Base-by-base conservation (phyloP, 345 rosid genomes). In the Diplotaxis tenuifolia region DNA sequence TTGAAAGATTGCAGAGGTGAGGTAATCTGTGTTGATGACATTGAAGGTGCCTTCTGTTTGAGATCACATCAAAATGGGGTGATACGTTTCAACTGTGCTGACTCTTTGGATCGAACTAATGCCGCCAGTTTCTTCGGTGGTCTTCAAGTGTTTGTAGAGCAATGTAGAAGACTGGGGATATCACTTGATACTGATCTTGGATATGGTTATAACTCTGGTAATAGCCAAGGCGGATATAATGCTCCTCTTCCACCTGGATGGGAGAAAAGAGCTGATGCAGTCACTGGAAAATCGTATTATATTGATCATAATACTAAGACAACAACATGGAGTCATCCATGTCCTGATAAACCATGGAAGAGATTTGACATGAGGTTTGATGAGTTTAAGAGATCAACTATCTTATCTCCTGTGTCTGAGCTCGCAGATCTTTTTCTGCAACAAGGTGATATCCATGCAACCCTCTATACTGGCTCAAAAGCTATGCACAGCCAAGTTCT, bases 401-500 rank as follows among this genome's bases (percentile, higher is more conserved):
- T 86, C 75, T 82, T 95, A 34, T 88, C 92, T 32, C 98, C 96
- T 23, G 88, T 95, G 18, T 83, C 96, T 70, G 90, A 86, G 84
- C 85, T 95, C 34, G 98, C 96, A 67, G 97, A 95, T 84, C 89
- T 95, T 80, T 95, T 95, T 71, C 84, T 95, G 76, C 88, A 92
- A 72, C 92, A 92, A 74, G 99, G 99, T 70, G 99, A 92, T 86
- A 87, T 90, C 74, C 98, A 92, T 76, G 99, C 99, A 47, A 95
- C 96, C n/a, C 99, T 95, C 15, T 92, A 95, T 81, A 90, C 99
- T 58, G 98, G 99, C 55, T 95, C 99, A 15, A 90, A 95, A 86
- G 99, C 96, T 36, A 95, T 95, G 98, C 99, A 95, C 78, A 90
- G 96, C 84, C 99, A 95, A 82, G 87, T 95, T 81, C 96, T 95